Evolutionary conservation across 2,329 filamentous ascomycete species (phyloP), one percentile per base, ranked within the genome.

Genomic region (Trichoderma brevicompactum): DNA sequence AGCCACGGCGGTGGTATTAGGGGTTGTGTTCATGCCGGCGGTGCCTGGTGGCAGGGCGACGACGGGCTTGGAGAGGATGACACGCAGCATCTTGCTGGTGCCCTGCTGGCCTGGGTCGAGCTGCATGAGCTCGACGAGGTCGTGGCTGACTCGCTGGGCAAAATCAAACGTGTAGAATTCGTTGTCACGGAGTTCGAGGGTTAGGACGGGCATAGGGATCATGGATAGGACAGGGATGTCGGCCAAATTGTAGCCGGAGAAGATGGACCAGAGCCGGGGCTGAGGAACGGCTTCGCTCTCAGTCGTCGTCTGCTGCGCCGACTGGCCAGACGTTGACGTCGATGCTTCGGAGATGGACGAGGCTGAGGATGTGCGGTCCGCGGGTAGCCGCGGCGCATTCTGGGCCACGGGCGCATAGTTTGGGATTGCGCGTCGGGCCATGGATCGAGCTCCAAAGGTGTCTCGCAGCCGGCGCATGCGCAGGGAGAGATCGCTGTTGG

Each of bases 161-260:
- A 73, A 72, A 28, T 69, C 69, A 23, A 72, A 72, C 1, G 73
- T 70, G 65, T 78, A 78, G 38, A 73, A 76, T 36, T 74, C 70
- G 9, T 70, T 70, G 49, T 76, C 74, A 4, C 71, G 69, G 8
- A 78, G 66, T 66, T 78, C 76, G 55, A 50, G 66, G 1, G 74
- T 68, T 19, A 70, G 65, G 2, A 78, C 68, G 8, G 76, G 76
- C 0, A 78, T 68, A 0, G 74, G 67, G 8, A 78, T 70, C n/a
- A 74, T 68, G 49, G 76, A 75, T 1, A 78, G 65, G 19, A 75
- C 65, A 28, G 73, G 72, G 7, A 74, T 70, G 36, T 74, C 72
- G 43, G 75, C 70, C 38, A 78, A 70, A 2, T 74, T 76, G 52
- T 72, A 73, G 28, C 74, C 72, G 13, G 75, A 73, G 41, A 73